Conservation (phyloP, 768 basidiomycete species). For the Steccherinum ochraceum region DNA sequence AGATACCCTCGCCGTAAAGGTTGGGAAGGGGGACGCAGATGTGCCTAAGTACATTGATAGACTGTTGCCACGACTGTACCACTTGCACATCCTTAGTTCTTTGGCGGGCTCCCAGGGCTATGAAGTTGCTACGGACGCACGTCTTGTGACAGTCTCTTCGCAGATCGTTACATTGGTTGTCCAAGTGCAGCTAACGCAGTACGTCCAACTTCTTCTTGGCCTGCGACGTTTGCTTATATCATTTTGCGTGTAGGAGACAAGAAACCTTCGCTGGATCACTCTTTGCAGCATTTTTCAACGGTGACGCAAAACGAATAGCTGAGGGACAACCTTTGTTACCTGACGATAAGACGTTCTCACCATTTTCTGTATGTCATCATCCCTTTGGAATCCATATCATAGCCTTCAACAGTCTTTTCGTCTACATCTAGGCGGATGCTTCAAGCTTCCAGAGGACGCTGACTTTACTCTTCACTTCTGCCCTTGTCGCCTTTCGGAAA, state of each 20-base stretch:
- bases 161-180: constrained; percentile 63
- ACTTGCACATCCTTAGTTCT: constrained; percentile 47
- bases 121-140: constrained; percentile 33
- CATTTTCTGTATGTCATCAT: constrained; percentile 41
- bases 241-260: constrained; percentile 49
- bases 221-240: not conserved
- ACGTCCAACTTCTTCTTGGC: constrained; percentile 25
- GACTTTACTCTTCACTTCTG: constrained; percentile 60
- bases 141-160: constrained; percentile 57
- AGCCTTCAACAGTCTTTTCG: not conserved
- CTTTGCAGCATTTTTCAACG: constrained; percentile 50
- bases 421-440: constrained; percentile 32
- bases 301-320: constrained; percentile 44
- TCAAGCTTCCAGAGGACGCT: constrained; percentile 52
- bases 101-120: constrained; percentile 16
- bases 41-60: constrained; percentile 75
- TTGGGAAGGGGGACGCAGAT: constrained; percentile 48
- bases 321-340: constrained; percentile 51
- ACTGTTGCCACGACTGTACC: constrained; percentile 66
- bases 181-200: constrained; percentile 61
- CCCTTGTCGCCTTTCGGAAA: constrained; percentile 54
- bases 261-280: constrained; percentile 44
- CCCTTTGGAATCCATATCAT: not conserved
- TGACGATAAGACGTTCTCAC: constrained; percentile 31
- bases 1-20: constrained; percentile 52